These are phyloP conservation scores for Barnettozyma californica DNA, from an alignment of 805 yeast genomes.

Conservation along the genomic window DNA sequence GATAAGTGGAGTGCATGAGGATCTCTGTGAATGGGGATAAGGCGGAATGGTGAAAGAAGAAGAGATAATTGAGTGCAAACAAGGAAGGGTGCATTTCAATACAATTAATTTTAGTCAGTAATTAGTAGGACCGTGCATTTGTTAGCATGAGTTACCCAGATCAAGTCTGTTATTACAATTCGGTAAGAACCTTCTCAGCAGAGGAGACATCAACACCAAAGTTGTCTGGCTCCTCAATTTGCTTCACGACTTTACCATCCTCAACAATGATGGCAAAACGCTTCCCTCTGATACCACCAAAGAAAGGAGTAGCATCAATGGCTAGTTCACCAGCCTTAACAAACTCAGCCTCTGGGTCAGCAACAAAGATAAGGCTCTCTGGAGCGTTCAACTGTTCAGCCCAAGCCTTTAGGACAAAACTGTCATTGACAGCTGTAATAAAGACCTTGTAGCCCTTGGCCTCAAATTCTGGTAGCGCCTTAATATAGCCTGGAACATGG, in stretches of 20 bases:
- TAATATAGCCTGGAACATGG: conserved; percentile 72
- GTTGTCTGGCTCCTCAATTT: conserved; percentile 78
- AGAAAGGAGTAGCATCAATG: conserved; percentile 71
- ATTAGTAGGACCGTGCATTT: neutral
- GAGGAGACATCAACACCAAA: conserved; percentile 52
- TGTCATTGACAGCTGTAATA: conserved; percentile 79
- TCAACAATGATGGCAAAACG: conserved; percentile 74
- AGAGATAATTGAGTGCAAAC: too few species aligned
- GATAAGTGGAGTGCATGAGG: conserved; percentile 52
- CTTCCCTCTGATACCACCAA: conserved; percentile 71
- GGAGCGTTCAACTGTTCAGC: conserved; percentile 42
- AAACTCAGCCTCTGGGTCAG: conserved; percentile 78
- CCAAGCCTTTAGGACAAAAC: conserved; percentile 85
- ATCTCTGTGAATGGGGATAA: neutral
- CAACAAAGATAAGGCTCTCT: conserved; percentile 43
- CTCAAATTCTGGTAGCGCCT: conserved; percentile 44
- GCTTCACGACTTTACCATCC: conserved; percentile 62
- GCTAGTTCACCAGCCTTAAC: conserved; percentile 56
- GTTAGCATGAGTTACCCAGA: neutral
- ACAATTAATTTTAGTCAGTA: too few species aligned
- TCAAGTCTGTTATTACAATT: conserved; percentile 6
- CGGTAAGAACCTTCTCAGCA: conserved; percentile 34
- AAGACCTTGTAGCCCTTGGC: conserved; percentile 65
- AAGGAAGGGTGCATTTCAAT: too few species aligned
- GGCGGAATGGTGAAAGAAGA: neutral